Percentiles rank a stretch among this genome's conserved stretches.
phyloP scores from a whole-genome alignment of 2,329 filamentous ascomycete genomes.

The Sporothrix variecibatus region DNA sequence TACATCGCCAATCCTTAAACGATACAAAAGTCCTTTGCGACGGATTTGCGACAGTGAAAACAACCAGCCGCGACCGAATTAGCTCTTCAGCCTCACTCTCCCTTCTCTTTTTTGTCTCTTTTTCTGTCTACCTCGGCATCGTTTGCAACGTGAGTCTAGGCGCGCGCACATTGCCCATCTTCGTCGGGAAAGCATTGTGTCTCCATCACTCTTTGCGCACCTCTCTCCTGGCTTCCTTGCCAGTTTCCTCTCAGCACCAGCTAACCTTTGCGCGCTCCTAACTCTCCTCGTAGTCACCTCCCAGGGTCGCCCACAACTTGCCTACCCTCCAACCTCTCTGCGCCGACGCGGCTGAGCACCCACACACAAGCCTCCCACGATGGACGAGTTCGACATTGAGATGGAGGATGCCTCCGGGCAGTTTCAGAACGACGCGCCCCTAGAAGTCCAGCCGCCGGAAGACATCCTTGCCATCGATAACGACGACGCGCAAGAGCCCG shows the following conservation, averaged over 20 bases:
- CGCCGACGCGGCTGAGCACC: constrained; percentile 10
- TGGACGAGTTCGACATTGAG: constrained; percentile 65
- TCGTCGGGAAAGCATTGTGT: neutral
- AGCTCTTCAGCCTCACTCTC: neutral
- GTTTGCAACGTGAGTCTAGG: neutral
- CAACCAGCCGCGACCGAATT: neutral
- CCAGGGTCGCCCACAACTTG: neutral
- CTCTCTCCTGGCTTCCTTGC: neutral
- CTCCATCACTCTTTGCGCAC: neutral
- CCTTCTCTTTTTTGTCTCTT: neutral
- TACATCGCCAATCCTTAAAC: neutral
- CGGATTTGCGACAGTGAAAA: neutral
- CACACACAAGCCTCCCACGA: neutral
- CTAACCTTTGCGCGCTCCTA: neutral
- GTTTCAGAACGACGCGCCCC: constrained; percentile 15
- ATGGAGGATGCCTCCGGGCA: constrained; percentile 62
- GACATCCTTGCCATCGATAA: constrained; percentile 37
- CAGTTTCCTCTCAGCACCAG: neutral
- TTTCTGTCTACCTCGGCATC: neutral
- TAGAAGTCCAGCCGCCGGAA: constrained; percentile 35
- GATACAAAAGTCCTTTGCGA: neutral
- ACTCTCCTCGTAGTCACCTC: neutral
- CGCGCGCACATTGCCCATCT: neutral
- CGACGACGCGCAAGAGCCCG: constrained; percentile 38
- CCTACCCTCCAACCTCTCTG: neutral